Base-by-base conservation (phyloP, 176 grass and related monocot genomes). In the maize (Zea mays) region DNA sequence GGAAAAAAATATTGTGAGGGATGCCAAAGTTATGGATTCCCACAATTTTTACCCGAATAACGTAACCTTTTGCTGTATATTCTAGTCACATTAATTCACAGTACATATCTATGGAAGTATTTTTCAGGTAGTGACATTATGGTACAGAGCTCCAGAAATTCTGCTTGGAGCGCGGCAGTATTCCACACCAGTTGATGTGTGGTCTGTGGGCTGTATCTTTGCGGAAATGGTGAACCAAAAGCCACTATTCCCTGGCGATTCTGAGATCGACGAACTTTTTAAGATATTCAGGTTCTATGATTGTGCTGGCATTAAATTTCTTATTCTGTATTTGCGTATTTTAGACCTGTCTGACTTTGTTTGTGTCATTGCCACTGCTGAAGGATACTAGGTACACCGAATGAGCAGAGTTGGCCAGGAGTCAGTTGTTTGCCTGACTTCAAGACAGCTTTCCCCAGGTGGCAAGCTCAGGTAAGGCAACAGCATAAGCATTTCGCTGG, bases 161-260 rank as follows among this genome's bases (percentile, higher is more conserved):
- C 86, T 97, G 74, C 90, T 97, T 34, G 93, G 93, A 55, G 83
- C 93, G 0, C 81, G 90, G 72, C 88, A 91, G 75, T 97, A 97
- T 86, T 97, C 93, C 10, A 93, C 93, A 46, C 93, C 93, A 44
- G 93, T 97, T 64, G 93, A 97, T 87, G 84, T 97, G 16, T 97
- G 93, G 93, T 97, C 93, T 15, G 93, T 93, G 40, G 93, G 93
- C 15, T 97, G 93, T 86, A 97, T 97, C 59, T 97, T 97, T 85
- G 93, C 93, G 2, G 93, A 97, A 88, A 97, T 97, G 93, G 93
- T 93, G 71, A 97, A 90, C 86, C 90, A 91, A 81, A 87, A 83
- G 16, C 93, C 93, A 51, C 62, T 97, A 62, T 93, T 97, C 49
- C 93, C 93, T 64, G 93, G 93, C 57, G 93, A 97, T 76, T 97